Evolutionary conservation across 768 basidiomycete genomes (phyloP).

Genomic region (Lentinula detonsa): DNA sequence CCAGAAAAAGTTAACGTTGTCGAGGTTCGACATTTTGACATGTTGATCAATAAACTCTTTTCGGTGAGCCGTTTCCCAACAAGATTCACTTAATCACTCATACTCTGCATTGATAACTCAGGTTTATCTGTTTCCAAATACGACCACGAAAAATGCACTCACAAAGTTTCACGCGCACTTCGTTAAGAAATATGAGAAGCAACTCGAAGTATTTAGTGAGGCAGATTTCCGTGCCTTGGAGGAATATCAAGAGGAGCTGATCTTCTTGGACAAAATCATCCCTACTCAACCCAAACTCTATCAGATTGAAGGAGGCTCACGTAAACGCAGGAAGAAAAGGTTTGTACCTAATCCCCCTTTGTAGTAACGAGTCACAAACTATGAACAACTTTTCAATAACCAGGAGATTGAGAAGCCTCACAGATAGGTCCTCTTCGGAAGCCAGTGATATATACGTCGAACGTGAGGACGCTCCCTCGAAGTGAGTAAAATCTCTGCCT

Average conservation of each 20-base stretch:
- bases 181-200: neutral
- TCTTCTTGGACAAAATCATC: too few relatives aligned
- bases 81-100: neutral
- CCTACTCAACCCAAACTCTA: too few relatives aligned
- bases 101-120: neutral
- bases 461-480: neutral
- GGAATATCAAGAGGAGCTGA: too few relatives aligned
- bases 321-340: neutral
- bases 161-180: neutral
- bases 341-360: neutral
- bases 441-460: neutral
- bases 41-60: constrained; percentile 56
- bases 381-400: too few relatives aligned
- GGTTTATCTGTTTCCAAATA: neutral
- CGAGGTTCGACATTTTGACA: constrained; percentile 57
- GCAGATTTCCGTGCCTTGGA: neutral
- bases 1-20: constrained; percentile 68
- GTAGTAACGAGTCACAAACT: too few relatives aligned
- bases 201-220: neutral
- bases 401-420: neutral
- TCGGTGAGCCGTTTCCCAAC: constrained; percentile 31
- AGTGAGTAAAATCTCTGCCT: neutral
- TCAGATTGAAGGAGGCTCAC: too few relatives aligned
- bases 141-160: neutral
- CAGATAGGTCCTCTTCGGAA: neutral